These are phyloP conservation scores for Aquilaria malaccensis DNA, from an alignment of 345 rosid species.

Conservation along the genomic window DNA sequence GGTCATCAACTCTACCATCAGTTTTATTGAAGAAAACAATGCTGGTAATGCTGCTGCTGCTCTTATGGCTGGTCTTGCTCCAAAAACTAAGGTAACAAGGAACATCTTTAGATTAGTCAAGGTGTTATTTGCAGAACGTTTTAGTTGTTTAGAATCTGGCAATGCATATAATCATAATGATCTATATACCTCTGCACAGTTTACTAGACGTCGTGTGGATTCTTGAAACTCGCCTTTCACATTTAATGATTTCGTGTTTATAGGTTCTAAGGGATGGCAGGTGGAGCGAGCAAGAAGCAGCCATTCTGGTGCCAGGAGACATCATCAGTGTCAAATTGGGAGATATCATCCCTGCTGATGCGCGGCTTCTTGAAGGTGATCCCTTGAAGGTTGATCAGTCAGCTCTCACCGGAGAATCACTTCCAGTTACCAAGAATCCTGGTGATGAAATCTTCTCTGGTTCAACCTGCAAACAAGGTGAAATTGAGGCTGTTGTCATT, in stretches of 20 bases:
- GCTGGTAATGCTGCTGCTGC: constrained; percentile 94
- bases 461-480: constrained; percentile 88
- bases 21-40: constrained; percentile 80
- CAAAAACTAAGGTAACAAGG: constrained; percentile 61
- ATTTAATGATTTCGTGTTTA: not conserved
- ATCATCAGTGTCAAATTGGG: constrained; percentile 77
- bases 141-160: not conserved
- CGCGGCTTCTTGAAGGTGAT: constrained; percentile 88
- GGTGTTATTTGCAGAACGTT: not conserved
- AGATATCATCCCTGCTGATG: constrained; percentile 88
- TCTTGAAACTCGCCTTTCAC: no score
- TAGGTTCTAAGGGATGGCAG: constrained; percentile 72
- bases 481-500: constrained; percentile 78
- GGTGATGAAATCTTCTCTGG: constrained; percentile 73
- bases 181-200: no score
- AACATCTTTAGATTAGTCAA: not conserved
- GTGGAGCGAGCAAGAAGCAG: constrained; percentile 73
- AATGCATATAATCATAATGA: no score
- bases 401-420: constrained; percentile 61
- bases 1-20: constrained; percentile 76
- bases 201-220: no score
- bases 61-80: constrained; percentile 75
- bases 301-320: constrained; percentile 82
- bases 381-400: constrained; percentile 68
- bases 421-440: constrained; percentile 61